phyloP scores from a whole-genome alignment of 108 stramenopile genomes.

The Pseudonitzschia multiseries region DNA sequence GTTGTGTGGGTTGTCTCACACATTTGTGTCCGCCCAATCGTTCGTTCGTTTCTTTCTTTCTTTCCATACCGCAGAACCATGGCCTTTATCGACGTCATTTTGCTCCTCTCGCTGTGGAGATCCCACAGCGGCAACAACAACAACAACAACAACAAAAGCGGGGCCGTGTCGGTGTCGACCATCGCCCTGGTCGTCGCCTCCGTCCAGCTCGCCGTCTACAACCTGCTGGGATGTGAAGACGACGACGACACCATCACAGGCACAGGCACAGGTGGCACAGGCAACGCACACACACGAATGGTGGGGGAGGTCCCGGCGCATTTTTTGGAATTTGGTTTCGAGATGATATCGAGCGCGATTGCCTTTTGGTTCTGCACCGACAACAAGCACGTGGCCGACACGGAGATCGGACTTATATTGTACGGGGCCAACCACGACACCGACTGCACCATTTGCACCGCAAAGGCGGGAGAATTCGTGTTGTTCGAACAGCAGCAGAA shows the following conservation, averaged over 20 bases:
- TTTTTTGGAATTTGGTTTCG: constrained; percentile 41
- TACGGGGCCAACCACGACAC: constrained; percentile 32
- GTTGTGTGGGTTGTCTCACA: no score
- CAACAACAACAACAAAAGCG: neutral
- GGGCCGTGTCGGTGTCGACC: neutral
- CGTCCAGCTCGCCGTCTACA: constrained; percentile 6
- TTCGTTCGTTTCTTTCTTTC: no score
- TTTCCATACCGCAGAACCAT: constrained; percentile 13
- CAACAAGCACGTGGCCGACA: constrained; percentile 33
- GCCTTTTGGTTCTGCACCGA: constrained; percentile 53
- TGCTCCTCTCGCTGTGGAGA: constrained; percentile 1
- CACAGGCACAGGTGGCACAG: no score
- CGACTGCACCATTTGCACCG: constrained; percentile 10
- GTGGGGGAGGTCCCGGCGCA: constrained; percentile 29
- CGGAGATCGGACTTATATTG: constrained; percentile 41
- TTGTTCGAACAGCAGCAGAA: neutral
- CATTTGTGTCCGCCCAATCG: no score
- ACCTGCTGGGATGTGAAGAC: constrained; percentile 16
- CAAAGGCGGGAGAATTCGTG: neutral
- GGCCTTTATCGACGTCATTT: neutral
- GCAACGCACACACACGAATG: neutral
- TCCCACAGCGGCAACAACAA: neutral
- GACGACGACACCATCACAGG: no score
- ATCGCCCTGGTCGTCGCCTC: neutral
- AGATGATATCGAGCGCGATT: constrained; percentile 29